These are phyloP conservation scores for Pleodorina starrii DNA, from an alignment of 139 green algal species.

Conservation along the genomic window DNA sequence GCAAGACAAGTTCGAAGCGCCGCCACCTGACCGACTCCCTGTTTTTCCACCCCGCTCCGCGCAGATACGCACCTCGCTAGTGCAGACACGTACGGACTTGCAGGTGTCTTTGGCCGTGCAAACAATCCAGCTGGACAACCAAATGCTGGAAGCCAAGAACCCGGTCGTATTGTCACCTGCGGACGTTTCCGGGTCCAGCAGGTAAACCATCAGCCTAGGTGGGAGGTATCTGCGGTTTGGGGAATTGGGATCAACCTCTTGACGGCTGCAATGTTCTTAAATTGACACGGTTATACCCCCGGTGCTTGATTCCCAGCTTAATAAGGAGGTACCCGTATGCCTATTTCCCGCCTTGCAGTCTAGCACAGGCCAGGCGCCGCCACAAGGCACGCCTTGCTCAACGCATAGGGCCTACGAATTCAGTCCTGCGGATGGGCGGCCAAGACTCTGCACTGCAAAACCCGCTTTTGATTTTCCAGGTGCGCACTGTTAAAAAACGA, in stretches of 20 bases:
- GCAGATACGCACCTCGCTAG: slow-evolving; percentile 40
- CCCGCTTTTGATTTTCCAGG: slow-evolving; percentile 37
- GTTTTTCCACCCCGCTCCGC: background rate
- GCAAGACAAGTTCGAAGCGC: too few species aligned
- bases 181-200: background rate
- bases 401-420: background rate
- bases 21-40: background rate
- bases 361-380: background rate
- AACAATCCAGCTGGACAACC: slow-evolving; percentile 90
- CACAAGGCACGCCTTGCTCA: background rate
- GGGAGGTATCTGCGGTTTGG: too few species aligned
- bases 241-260: too few species aligned
- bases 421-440: background rate
- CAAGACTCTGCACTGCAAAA: background rate
- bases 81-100: slow-evolving; percentile 52
- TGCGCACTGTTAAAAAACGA: too few species aligned
- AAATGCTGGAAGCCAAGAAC: slow-evolving; percentile 85
- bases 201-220: too few species aligned
- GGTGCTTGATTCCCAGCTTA: too few species aligned
- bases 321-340: too few species aligned
- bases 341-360: slow-evolving; percentile 4
- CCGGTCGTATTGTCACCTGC: slow-evolving; percentile 85
- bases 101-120: slow-evolving; percentile 63
- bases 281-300: too few species aligned
- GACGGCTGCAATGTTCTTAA: too few species aligned